These are phyloP conservation scores for Mallotus repandus DNA, from an alignment of 441 rosid genomes.

Conservation along the genomic window DNA sequence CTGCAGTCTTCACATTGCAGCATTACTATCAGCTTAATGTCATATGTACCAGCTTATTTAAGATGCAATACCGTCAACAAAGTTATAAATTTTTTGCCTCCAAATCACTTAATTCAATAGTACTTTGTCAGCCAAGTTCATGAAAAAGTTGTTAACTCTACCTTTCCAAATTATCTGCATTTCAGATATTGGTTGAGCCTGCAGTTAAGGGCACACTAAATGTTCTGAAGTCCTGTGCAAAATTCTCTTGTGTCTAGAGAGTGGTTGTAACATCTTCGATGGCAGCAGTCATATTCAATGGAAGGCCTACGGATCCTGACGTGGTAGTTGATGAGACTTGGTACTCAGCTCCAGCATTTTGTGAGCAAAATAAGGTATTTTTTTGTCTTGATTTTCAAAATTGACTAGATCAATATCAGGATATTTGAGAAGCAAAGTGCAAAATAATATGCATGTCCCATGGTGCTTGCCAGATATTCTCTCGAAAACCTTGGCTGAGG, in stretches of 20 bases:
- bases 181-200: conserved; percentile 54
- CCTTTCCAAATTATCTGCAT: not conserved
- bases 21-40: not conserved
- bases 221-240: too few relatives aligned
- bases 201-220: conserved; percentile 11
- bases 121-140: not conserved
- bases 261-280: too few relatives aligned
- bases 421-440: too few relatives aligned
- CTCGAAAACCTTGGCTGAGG: conserved; percentile 75
- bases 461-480: conserved; percentile 20
- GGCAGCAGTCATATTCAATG: too few relatives aligned
- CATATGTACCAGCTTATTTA: too few relatives aligned
- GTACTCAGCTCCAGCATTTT: conserved; percentile 54
- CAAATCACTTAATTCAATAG: not conserved
- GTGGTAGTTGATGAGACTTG: conserved; percentile 57
- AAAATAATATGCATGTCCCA: too few relatives aligned
- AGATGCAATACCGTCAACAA: not conserved
- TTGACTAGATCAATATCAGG: too few relatives aligned
- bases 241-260: too few relatives aligned
- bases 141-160: not conserved
- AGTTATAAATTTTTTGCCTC: not conserved
- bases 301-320: not conserved
- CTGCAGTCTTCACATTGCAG: too few relatives aligned
- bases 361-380: conserved; percentile 42
- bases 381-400: too few relatives aligned